These are phyloP conservation scores for Chenopodium berlandieri DNA, from an alignment of 148 eudicot genomes.

Conservation along the genomic window DNA sequence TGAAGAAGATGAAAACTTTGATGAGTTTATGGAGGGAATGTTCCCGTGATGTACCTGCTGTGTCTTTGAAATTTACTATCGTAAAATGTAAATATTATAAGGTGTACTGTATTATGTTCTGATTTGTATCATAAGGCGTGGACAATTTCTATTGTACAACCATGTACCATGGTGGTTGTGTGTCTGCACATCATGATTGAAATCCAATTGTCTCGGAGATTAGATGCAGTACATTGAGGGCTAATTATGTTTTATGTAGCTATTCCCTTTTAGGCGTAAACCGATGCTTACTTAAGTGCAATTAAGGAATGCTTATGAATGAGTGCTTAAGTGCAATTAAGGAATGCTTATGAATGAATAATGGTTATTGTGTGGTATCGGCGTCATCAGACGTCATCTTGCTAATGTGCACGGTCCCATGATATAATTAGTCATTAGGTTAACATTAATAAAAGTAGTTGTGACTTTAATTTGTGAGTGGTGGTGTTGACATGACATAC, in stretches of 20 bases:
- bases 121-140: not conserved
- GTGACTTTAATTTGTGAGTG: not conserved
- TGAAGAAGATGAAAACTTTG: conserved; percentile 53
- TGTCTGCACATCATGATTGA: not conserved
- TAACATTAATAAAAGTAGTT: not conserved
- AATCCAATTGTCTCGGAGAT: not conserved
- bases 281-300: not conserved
- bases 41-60: conserved; percentile 49
- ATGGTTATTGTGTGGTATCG: not conserved
- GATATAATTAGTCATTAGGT: not conserved
- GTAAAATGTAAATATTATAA: conserved; percentile 5
- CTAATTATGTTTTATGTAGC: not conserved
- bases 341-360: not conserved
- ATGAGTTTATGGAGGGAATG: conserved; percentile 80
- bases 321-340: not conserved
- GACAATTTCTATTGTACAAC: too few species aligned
- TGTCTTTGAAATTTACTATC: not conserved
- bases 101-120: not conserved
- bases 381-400: not conserved
- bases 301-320: not conserved
- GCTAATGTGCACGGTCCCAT: not conserved
- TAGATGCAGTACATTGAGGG: not conserved
- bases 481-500: not conserved
- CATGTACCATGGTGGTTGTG: too few species aligned
- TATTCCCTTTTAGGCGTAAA: too few species aligned